phyloP scores from a whole-genome alignment of 2,329 filamentous ascomycete species.

The Nakataea oryzae region DNA sequence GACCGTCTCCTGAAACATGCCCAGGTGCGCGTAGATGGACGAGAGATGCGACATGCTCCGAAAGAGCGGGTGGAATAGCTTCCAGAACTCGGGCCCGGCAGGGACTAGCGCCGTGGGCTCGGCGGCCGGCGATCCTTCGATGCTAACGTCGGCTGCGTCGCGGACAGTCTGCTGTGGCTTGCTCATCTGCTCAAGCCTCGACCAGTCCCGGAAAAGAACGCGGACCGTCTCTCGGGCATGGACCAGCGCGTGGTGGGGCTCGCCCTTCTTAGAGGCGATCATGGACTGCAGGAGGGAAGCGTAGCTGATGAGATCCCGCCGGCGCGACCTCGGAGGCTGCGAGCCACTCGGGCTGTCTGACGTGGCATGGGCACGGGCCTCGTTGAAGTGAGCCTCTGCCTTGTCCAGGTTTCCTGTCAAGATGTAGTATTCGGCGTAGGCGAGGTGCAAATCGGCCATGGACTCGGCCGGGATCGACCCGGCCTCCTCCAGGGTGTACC shows the following conservation, averaged over 20 bases:
- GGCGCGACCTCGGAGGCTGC: conserved; percentile 14
- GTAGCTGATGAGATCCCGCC: conserved; percentile 44
- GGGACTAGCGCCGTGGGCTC: neutral
- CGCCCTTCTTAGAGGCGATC: conserved; percentile 52
- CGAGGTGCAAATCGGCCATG: conserved; percentile 50
- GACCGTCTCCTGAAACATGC: conserved; percentile 77
- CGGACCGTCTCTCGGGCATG: conserved; percentile 48
- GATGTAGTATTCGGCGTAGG: conserved; percentile 64
- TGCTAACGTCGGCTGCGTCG: neutral
- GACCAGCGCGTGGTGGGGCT: conserved; percentile 45
- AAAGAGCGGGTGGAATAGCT: conserved; percentile 63
- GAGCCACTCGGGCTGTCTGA: neutral
- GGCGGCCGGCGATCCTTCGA: neutral
- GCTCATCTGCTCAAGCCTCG: conserved; percentile 31
- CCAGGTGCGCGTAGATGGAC: conserved; percentile 69
- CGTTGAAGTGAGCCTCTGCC: conserved; percentile 23
- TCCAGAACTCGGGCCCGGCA: conserved; percentile 59
- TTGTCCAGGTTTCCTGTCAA: conserved; percentile 55
- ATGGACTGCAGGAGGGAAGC: conserved; percentile 55
- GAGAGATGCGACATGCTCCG: conserved; percentile 64
- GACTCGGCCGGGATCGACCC: conserved; percentile 24
- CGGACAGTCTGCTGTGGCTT: conserved; percentile 1
- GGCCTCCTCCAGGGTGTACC: conserved; percentile 30
- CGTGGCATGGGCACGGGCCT: neutral
- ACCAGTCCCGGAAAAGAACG: conserved; percentile 45